These are phyloP conservation scores for Monascus ruber DNA, from an alignment of 2,329 filamentous ascomycete species.

Conservation along the genomic window DNA sequence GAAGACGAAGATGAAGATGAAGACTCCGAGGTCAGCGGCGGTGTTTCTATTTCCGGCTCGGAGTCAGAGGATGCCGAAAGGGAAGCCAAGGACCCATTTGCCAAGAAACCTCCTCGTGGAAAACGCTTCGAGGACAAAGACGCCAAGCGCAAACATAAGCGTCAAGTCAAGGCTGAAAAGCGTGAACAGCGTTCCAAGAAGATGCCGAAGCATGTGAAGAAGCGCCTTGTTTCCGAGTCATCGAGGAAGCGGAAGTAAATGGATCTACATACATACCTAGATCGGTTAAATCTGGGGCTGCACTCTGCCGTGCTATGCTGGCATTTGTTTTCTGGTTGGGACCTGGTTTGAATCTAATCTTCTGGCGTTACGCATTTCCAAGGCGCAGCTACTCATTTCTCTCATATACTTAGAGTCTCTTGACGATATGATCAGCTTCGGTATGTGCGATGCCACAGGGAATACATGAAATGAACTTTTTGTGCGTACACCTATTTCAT, in stretches of 20 bases:
- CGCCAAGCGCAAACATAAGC: slow-evolving; percentile 77
- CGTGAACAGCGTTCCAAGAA: slow-evolving; percentile 87
- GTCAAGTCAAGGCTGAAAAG: slow-evolving; percentile 87
- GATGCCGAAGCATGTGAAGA: slow-evolving; percentile 94
- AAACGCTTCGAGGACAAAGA: slow-evolving; percentile 88
- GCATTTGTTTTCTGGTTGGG: no score
- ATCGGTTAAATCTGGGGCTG: no score
- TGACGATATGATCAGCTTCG: no score
- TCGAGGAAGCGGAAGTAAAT: slow-evolving; percentile 25
- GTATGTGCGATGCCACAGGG: no score
- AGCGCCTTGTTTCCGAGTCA: slow-evolving; percentile 35
- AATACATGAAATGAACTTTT: no score
- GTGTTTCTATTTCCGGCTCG: slow-evolving; percentile 24
- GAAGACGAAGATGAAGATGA: slow-evolving; percentile 25
- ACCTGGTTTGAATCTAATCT: no score
- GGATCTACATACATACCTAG: no score
- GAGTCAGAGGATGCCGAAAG: slow-evolving; percentile 40
- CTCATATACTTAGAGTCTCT: no score
- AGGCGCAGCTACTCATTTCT: no score
- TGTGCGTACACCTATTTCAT: no score
- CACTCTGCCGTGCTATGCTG: no score
- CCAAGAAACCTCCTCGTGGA: slow-evolving; percentile 60
- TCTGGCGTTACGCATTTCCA: no score
- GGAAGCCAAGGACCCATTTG: slow-evolving; percentile 39
- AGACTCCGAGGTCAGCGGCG: slow-evolving; percentile 24